Evolutionary conservation across 805 yeast genomes (phyloP).

Genomic region (Yueomyces sinensis): DNA sequence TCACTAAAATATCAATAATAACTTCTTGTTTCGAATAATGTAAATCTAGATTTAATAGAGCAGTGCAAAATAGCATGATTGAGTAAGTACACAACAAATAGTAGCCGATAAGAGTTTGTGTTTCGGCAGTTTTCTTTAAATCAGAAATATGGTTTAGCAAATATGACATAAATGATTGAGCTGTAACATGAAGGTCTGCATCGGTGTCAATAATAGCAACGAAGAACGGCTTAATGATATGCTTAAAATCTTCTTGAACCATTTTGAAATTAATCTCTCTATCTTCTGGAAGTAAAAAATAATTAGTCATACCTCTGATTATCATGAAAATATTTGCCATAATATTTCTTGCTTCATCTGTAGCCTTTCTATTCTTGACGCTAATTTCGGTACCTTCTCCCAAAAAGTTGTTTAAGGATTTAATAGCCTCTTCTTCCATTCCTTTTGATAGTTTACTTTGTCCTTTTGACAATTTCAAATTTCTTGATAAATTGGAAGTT

Average conservation of each 20-base stretch:
- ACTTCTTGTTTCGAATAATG: conserved; percentile 23
- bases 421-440: conserved; percentile 8
- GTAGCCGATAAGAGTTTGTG: conserved; percentile 26
- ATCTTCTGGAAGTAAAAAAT: conserved; percentile 14
- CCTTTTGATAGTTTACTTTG: conserved; percentile 7
- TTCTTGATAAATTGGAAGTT: conserved; percentile 6
- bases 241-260: conserved; percentile 14
- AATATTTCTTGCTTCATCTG: conserved; percentile 15
- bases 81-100: conserved; percentile 22
- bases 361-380: background rate
- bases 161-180: conserved; percentile 26
- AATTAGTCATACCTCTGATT: conserved; percentile 16
- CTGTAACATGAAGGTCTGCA: conserved; percentile 23
- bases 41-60: conserved; percentile 20
- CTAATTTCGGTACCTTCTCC: background rate
- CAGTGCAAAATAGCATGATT: conserved; percentile 26
- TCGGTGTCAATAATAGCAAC: conserved; percentile 28
- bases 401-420: background rate
- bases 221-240: conserved; percentile 27
- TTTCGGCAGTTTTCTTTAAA: conserved; percentile 11
- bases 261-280: conserved; percentile 7
- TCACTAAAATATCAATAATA: conserved; percentile 27
- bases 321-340: conserved; percentile 21
- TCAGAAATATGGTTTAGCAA: conserved; percentile 14
- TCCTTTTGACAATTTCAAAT: conserved; percentile 5